Evolutionary conservation across 768 basidiomycete species (phyloP), one percentile per base, ranked within the genome.

Genomic region (Serendipita sp.): DNA sequence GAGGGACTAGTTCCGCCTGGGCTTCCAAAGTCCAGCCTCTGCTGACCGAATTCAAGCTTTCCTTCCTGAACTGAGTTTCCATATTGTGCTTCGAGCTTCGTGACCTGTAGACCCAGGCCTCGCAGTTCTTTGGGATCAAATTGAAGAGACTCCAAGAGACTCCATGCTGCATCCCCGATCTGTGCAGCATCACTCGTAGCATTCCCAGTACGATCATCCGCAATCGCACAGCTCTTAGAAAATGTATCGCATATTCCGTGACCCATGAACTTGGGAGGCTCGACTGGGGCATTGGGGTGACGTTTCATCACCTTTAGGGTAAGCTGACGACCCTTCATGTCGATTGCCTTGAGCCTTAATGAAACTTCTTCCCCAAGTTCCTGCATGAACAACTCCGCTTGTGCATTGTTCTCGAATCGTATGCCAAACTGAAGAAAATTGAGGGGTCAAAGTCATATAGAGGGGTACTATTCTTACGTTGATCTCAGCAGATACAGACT

Each of bases 221-320:
- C 23, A 2, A 94, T 75, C 1, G 83, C 71, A 0, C 77, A 75
- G 70, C 91, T 86, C 71, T 87, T 89, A 73, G 82, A 92, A 76
- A 85, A 91, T 1, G 82, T 77, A 64, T 91, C 85, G 71, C 91
- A 95, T 2, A 80, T 74, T 10, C 95, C 94, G 70, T 96, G 94
- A 0, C 95, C 94, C 70, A 97, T 80, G 69, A 94, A 95, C 91
- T 99, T 98, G 0, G 95, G 87, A 23, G 88, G 80, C 69, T 98
- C 96, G 13, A 88, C 77, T 0, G 96, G 92, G 1, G 95, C 91
- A 51, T 79, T 81, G 1, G 89, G 84, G 72, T 90, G 85, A 23
- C 95, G 82, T 69, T 85, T 87, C 86, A 96, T 85, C 69, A 97
- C 76, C 73, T 95, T 96, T 68, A 98, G 74, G 0, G 90, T 91